Evolutionary conservation across 2,329 filamentous ascomycete species (phyloP).

Genomic region (Alternaria gaisen): DNA sequence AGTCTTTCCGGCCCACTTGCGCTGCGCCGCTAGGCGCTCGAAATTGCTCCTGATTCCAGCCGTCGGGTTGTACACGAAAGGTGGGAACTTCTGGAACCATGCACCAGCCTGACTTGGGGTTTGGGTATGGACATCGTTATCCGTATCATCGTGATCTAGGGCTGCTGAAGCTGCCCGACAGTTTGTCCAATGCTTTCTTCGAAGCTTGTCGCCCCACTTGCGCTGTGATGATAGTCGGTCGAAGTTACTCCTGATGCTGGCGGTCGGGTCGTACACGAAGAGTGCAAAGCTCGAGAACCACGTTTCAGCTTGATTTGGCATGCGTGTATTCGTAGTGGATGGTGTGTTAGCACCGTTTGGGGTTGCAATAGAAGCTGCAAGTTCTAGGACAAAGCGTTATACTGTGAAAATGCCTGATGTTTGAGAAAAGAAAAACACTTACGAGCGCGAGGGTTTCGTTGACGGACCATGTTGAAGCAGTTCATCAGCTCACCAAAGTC

Average conservation of each 20-base stretch:
- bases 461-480: neutral
- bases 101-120: constrained; percentile 2
- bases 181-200: neutral
- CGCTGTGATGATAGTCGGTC: neutral
- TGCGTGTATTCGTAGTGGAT: neutral
- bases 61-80: constrained; percentile 13
- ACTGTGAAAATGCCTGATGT: neutral
- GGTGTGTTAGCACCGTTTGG: neutral
- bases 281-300: neutral
- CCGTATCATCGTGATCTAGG: neutral
- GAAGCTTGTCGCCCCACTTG: constrained; percentile 3
- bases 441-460: neutral
- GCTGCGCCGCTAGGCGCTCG: constrained; percentile 11
- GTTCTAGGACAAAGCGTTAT: neutral
- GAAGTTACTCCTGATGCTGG: constrained; percentile 1
- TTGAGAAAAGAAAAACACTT: neutral
- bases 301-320: neutral
- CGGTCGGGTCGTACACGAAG: neutral
- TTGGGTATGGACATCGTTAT: neutral
- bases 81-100: constrained; percentile 15
- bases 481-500: neutral
- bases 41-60: constrained; percentile 16
- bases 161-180: neutral
- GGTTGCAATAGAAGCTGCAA: neutral
- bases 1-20: constrained; percentile 10